A percentile compares a stretch with the other conserved stretches of the same genome.
Conservation (phyloP, 1,284 basidiomycete species). For the Coniferiporia sulphurascens region DNA sequence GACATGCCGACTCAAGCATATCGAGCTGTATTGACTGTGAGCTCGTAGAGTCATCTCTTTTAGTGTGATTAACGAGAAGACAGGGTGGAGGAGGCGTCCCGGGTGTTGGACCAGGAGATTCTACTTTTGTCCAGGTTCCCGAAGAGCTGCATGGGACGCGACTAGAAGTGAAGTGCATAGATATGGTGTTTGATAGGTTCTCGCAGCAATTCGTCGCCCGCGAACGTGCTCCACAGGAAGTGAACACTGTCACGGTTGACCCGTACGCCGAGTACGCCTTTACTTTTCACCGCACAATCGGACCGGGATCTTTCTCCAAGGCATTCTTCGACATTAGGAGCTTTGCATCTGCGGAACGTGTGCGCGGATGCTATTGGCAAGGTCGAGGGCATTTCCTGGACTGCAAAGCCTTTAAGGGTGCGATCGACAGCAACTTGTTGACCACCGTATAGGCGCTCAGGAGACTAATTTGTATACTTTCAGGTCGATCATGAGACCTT, state of each 20-base stretch:
- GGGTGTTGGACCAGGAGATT: constrained; percentile 58
- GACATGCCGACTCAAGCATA: neutral
- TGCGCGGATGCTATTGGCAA: neutral
- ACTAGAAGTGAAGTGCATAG: constrained; percentile 4
- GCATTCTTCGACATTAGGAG: constrained; percentile 3
- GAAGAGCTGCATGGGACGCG: neutral
- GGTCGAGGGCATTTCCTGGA: constrained; percentile 5
- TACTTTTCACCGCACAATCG: constrained; percentile 1
- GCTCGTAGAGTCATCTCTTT: neutral
- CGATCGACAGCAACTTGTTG: neutral
- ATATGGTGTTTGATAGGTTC: constrained; percentile 1
- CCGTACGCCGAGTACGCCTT: constrained; percentile 7
- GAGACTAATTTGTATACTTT: neutral
- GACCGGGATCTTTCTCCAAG: neutral
- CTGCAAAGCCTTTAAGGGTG: constrained; percentile 7
- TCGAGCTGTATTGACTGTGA: neutral
- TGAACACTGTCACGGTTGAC: neutral
- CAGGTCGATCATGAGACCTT: constrained; percentile 6
- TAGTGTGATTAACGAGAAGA: constrained; percentile 55
- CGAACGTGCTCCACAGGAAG: neutral
- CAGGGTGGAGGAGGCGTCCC: constrained; percentile 44
- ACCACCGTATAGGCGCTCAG: neutral
- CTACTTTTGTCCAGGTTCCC: constrained; percentile 20
- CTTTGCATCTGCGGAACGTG: neutral
- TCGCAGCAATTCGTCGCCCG: neutral